Percentiles rank a stretch among this genome's conserved stretches.
Conservation (phyloP, 106 monocot species). For the Dioscorea dumetorum region DNA sequence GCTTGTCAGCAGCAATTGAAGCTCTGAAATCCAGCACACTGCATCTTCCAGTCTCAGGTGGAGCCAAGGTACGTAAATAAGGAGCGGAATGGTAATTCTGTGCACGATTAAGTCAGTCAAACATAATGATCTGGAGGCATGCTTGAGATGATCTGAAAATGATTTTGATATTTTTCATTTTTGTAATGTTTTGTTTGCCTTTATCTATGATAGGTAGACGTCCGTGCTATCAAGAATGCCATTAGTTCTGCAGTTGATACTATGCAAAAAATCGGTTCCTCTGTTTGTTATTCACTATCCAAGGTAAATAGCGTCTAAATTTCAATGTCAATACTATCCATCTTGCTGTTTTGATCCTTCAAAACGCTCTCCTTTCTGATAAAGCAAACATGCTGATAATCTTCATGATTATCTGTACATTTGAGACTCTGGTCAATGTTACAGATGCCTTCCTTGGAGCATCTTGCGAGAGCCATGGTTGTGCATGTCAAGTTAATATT, state of each 20-base stretch:
- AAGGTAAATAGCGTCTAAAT: conserved; percentile 33
- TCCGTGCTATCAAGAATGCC: conserved; percentile 32
- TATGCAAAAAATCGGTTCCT: conserved; percentile 67
- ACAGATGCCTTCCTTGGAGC: no score
- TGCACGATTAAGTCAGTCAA: neutral
- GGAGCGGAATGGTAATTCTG: neutral
- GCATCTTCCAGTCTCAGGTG: conserved; percentile 63
- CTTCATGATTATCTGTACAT: no score
- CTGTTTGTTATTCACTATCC: conserved; percentile 39
- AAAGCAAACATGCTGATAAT: neutral
- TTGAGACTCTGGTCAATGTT: no score
- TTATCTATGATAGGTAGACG: conserved; percentile 29
- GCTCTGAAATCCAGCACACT: conserved; percentile 64
- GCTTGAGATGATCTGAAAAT: no score
- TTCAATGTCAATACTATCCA: neutral
- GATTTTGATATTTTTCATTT: no score
- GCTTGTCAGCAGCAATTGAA: conserved; percentile 53
- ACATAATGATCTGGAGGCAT: neutral
- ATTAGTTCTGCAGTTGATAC: conserved; percentile 61
- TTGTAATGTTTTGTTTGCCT: neutral
- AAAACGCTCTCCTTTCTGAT: neutral
- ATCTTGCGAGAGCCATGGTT: no score
- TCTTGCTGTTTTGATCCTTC: no score
- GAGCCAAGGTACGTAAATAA: conserved; percentile 52
- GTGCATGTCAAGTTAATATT: no score